These are phyloP conservation scores for Ogataea degrootiae DNA, from an alignment of 805 yeast genomes.

Conservation along the genomic window DNA sequence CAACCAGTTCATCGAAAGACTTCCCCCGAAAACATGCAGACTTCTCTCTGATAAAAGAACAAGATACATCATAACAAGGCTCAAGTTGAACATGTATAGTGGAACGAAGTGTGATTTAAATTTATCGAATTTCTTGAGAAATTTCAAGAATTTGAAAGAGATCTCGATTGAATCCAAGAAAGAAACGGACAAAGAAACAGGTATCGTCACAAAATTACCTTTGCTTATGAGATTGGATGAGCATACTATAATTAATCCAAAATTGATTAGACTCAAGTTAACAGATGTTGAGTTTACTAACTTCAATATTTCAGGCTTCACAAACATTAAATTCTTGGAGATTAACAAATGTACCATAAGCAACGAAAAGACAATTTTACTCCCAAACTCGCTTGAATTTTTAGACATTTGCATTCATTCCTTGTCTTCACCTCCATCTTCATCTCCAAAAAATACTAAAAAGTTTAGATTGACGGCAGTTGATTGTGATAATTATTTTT, in stretches of 20 bases:
- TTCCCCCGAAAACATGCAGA: not conserved
- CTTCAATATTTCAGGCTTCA: not conserved
- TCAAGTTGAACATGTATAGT: not conserved
- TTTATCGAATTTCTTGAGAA: not conserved
- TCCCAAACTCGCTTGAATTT: not conserved
- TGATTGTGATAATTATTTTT: not conserved
- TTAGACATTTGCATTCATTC: not conserved
- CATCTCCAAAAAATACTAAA: not conserved
- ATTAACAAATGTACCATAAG: not conserved
- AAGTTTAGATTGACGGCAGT: not conserved
- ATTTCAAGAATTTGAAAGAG: conserved; percentile 1
- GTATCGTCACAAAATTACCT: not conserved
- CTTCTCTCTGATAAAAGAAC: not conserved
- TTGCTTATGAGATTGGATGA: not conserved
- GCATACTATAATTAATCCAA: not conserved
- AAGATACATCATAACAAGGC: not conserved
- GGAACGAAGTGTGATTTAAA: not conserved
- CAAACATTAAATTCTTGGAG: not conserved
- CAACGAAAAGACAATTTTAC: not conserved
- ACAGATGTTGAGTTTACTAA: not conserved
- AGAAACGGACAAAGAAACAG: not conserved
- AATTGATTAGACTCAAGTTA: not conserved
- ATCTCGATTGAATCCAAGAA: not conserved
- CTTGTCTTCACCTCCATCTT: too few relatives aligned
- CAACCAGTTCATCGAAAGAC: not conserved